Conservation (phyloP, 306 rosid genomes). For the Begonia peltatifolia region DNA sequence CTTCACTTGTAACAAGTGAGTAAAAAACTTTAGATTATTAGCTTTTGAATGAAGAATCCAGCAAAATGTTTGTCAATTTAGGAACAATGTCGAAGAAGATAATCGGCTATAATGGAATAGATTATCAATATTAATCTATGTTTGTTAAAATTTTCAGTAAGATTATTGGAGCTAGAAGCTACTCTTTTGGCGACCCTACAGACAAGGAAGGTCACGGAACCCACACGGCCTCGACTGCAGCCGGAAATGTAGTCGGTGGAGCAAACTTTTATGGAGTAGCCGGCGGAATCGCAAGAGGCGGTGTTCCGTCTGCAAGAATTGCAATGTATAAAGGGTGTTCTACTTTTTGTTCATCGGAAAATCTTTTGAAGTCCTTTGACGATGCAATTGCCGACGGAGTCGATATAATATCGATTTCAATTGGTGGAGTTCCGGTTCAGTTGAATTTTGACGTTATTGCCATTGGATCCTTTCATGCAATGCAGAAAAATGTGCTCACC, state of each 20-base stretch:
- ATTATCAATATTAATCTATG: background rate
- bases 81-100: no score
- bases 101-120: no score
- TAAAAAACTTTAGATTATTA: background rate
- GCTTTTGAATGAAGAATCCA: background rate
- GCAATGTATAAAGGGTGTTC: conserved; percentile 10
- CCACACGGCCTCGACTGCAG: conserved; percentile 18
- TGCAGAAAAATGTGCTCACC: conserved; percentile 25
- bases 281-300: conserved; percentile 16
- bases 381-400: conserved; percentile 40
- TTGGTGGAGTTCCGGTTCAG: background rate
- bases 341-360: background rate
- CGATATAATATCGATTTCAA: conserved; percentile 12
- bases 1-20: conserved; percentile 14
- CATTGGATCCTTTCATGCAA: conserved; percentile 28
- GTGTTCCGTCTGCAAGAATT: conserved; percentile 16
- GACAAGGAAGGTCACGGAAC: conserved; percentile 9
- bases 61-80: no score
- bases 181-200: background rate
- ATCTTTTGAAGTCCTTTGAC: conserved; percentile 21
- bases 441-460: conserved; percentile 1
- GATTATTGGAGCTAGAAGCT: conserved; percentile 3
- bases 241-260: conserved; percentile 7
- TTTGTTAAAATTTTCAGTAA: conserved; percentile 3
- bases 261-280: conserved; percentile 12